Percentiles rank a stretch among this genome's conserved stretches.
Conservation (phyloP, 164 flowering plant genomes). For the Saururus chinensis region DNA sequence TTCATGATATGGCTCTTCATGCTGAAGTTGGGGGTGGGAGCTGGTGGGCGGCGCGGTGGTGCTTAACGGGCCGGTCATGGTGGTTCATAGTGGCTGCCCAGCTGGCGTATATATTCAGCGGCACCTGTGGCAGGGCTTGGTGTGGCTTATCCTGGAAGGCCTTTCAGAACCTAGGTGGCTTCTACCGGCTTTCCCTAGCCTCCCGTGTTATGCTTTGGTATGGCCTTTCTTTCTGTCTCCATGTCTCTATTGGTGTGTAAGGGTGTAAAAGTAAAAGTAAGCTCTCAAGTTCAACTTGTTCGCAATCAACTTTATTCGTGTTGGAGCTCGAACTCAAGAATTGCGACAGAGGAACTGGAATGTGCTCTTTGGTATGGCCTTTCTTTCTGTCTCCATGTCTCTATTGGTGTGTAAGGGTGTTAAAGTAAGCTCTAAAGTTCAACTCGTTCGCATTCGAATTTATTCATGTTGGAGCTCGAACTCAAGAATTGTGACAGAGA, state of each 20-base stretch:
- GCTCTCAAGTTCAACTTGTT: too few relatives aligned
- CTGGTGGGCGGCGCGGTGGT: slow-evolving; percentile 31
- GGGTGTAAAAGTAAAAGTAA: too few relatives aligned
- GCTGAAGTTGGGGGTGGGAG: slow-evolving; percentile 22
- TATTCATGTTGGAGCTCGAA: too few relatives aligned
- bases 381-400: background rate
- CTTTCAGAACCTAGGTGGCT: slow-evolving; percentile 38
- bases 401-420: too few relatives aligned
- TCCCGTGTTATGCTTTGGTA: slow-evolving; percentile 58
- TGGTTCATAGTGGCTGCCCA: slow-evolving; percentile 37
- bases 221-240: background rate
- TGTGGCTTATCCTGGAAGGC: slow-evolving; percentile 30
- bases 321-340: too few relatives aligned
- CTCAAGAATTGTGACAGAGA: too few relatives aligned
- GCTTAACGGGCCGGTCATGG: slow-evolving; percentile 38
- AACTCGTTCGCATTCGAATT: too few relatives aligned
- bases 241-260: too few relatives aligned
- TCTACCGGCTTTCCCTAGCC: slow-evolving; percentile 38
- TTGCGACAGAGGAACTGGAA: too few relatives aligned
- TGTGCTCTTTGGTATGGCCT: background rate
- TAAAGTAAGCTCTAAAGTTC: too few relatives aligned
- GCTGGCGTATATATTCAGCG: slow-evolving; percentile 20
- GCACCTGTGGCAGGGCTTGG: slow-evolving; percentile 19
- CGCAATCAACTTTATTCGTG: too few relatives aligned
- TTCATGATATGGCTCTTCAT: slow-evolving; percentile 40